phyloP scores from a whole-genome alignment of 768 basidiomycete genomes.

The Leccinum incarnatum region DNA sequence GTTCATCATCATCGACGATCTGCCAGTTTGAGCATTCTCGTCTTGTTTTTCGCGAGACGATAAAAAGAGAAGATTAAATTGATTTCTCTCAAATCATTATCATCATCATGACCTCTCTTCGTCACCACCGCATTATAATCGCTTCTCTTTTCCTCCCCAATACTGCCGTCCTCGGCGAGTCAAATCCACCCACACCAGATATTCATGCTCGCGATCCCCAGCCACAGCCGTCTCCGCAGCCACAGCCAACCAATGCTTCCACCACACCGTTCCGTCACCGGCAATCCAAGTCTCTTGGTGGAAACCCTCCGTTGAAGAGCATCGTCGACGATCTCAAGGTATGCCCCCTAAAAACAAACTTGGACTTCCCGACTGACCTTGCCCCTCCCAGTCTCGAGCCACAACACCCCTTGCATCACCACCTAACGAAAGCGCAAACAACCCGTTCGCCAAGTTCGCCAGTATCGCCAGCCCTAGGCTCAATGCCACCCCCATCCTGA shows the following conservation, averaged over 20 bases:
- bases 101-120: slow-evolving; percentile 59
- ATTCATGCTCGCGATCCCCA: slow-evolving; percentile 19
- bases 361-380: neutral
- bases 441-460: slow-evolving; percentile 56
- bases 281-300: slow-evolving; percentile 20
- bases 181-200: slow-evolving; percentile 51
- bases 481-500: slow-evolving; percentile 10
- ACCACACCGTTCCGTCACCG: slow-evolving; percentile 18
- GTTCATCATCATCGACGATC: too few species aligned
- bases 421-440: slow-evolving; percentile 51
- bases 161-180: slow-evolving; percentile 60
- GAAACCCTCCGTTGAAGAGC: slow-evolving; percentile 48
- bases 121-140: slow-evolving; percentile 72
- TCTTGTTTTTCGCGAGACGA: neutral
- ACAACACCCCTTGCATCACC: slow-evolving; percentile 41
- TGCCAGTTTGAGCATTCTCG: neutral
- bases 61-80: neutral
- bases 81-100: neutral
- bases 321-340: slow-evolving; percentile 83
- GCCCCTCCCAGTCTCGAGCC: slow-evolving; percentile 34
- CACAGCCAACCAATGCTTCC: neutral
- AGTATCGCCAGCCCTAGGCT: slow-evolving; percentile 32
- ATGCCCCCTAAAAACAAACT: neutral
- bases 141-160: slow-evolving; percentile 84
- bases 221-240: slow-evolving; percentile 5